phyloP scores from a whole-genome alignment of 768 basidiomycete species.

The Kwoniella mangroviensis region DNA sequence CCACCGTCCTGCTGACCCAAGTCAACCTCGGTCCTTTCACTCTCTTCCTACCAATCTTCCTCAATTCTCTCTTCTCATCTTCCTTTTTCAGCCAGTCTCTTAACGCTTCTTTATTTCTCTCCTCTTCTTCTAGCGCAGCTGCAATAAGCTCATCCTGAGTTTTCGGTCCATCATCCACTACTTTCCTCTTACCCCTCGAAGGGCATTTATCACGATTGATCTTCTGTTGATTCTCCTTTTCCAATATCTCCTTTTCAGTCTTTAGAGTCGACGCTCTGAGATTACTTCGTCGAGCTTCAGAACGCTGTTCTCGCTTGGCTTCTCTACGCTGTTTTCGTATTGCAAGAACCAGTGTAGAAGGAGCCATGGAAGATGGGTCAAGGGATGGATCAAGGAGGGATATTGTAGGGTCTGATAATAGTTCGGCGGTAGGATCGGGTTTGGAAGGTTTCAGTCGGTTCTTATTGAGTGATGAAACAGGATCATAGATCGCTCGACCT shows the following conservation, averaged over 20 bases:
- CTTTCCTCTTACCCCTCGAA: constrained; percentile 26
- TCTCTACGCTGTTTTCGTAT: constrained; percentile 47
- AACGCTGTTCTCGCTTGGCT: constrained; percentile 34
- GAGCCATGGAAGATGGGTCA: constrained; percentile 44
- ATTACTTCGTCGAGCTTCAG: constrained; percentile 43
- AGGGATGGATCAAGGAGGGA: constrained; percentile 29
- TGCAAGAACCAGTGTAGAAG: constrained; percentile 44
- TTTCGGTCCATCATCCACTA: constrained; percentile 30
- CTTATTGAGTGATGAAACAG: constrained; percentile 28
- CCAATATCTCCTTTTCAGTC: constrained; percentile 46
- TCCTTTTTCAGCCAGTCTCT: constrained; percentile 52
- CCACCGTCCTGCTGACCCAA: constrained; percentile 54
- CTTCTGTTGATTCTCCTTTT: constrained; percentile 33
- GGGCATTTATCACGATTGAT: constrained; percentile 15
- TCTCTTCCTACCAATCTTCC: constrained; percentile 48
- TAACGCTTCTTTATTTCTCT: constrained; percentile 52
- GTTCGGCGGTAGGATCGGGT: constrained; percentile 6
- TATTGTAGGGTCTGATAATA: neutral
- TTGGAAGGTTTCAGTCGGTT: constrained; percentile 20
- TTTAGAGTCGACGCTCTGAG: constrained; percentile 46
- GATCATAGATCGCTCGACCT: constrained; percentile 41
- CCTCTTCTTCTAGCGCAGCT: constrained; percentile 53
- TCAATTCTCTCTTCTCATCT: constrained; percentile 50
- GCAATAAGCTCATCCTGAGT: constrained; percentile 56
- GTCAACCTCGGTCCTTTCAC: constrained; percentile 54